These are phyloP conservation scores for Cynanchum wilfordii DNA, from an alignment of 257 asterid genomes.

Conservation along the genomic window DNA sequence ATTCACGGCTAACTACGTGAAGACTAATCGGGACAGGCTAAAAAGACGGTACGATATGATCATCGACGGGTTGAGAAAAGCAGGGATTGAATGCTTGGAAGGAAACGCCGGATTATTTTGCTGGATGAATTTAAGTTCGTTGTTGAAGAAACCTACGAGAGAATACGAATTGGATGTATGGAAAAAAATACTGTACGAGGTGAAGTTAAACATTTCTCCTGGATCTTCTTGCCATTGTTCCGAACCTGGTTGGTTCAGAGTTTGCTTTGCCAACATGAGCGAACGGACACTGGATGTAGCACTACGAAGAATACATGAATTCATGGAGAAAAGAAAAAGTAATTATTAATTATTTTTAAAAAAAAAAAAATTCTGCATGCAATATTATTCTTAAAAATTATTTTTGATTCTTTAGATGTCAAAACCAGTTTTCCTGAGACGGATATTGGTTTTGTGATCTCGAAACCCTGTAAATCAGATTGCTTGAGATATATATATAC, in stretches of 20 bases:
- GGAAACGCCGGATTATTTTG: constrained; percentile 51
- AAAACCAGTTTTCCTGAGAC: neutral
- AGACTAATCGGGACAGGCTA: constrained; percentile 31
- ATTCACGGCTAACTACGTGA: constrained; percentile 27
- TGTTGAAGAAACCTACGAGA: constrained; percentile 28
- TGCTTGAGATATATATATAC: neutral
- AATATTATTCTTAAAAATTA: no score
- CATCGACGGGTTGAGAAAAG: constrained; percentile 26
- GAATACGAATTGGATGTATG: constrained; percentile 39
- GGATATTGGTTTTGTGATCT: constrained; percentile 1
- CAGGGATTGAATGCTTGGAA: constrained; percentile 33
- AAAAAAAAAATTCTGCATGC: no score
- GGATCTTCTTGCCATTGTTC: constrained; percentile 52
- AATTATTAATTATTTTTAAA: no score
- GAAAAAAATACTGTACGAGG: constrained; percentile 31
- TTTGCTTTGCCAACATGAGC: constrained; percentile 49
- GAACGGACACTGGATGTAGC: constrained; percentile 39
- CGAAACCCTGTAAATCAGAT: constrained; percentile 3
- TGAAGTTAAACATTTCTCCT: constrained; percentile 41
- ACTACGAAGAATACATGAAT: constrained; percentile 36
- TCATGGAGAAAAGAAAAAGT: constrained; percentile 27
- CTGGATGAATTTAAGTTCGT: constrained; percentile 42
- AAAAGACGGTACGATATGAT: constrained; percentile 27
- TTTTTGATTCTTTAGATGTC: constrained; percentile 2
- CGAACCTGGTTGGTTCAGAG: constrained; percentile 54